Base-by-base conservation (phyloP, 2,329 filamentous ascomycete species). In the Elsinoe arachidis region DNA sequence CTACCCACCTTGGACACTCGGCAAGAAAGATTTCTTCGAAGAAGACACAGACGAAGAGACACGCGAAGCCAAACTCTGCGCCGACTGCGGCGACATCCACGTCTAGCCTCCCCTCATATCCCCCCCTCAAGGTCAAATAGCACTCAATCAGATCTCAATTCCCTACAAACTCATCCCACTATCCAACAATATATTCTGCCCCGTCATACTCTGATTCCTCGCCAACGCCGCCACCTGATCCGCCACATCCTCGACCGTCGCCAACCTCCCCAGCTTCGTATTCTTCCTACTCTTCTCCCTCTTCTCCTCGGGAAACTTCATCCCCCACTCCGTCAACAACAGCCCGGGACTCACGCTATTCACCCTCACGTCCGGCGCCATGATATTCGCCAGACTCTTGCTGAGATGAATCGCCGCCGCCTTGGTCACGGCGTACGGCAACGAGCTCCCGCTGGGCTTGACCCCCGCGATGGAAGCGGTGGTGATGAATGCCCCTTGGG, bases 381-480 rank as follows among this genome's bases (percentile, higher is more conserved):
- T 76, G 58, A 80, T 78, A 3, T 73, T 65, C 0, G 81, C 81
- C 33, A 84, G 70, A 7, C 73, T 74, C 62, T 80, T 82, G 14
- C 76, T 73, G 2, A 85, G 73, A 64, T 84, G 81, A 37, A 84
- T 70, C 5, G 66, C 64, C 14, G 70, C 70, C 26, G 69, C 67
- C 52, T 72, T 71, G 5, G 69, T 71, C 14, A 72, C 69, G 2
- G 69, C 60, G 57, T 72, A 72, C 1, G 70, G 65, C 57, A 86
- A 66, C 2, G 79, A 79, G 61, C 82, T 86, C 1, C 85, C 85
- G 59, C 77, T 81, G 0, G 81, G 78, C 63, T 78, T 82, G 1
- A 87, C 79, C 0, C 84, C 85, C 0, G 85, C 84, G 21, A 86
- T 64, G 44, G 79, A 83, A 0, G 84, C 82, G 0, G 84, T 86